A percentile compares a stretch with the other conserved stretches of the same genome.
Conservation (phyloP, 208 protist species). For the Crithidia thermophila region DNA sequence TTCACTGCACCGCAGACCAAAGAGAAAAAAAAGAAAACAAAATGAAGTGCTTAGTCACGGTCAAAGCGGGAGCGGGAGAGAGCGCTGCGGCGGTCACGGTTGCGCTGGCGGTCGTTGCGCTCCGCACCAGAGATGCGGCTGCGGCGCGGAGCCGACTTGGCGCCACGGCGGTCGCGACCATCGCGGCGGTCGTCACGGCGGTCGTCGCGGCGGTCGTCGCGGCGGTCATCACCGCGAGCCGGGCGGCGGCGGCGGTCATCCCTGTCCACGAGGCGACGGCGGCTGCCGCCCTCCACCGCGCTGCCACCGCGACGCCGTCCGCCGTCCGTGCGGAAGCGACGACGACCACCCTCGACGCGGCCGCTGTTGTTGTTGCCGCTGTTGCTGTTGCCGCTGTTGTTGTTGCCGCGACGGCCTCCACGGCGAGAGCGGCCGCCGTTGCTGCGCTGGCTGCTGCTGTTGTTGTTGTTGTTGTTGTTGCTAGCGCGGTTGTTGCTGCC, state of each 20-base stretch:
- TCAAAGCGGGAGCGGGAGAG: conserved; percentile 62
- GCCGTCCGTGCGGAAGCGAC: conserved; percentile 29
- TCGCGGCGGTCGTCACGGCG: conserved; percentile 30
- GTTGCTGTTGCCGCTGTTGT: conserved; percentile 7
- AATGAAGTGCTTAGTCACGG: conserved; percentile 42
- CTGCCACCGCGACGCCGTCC: conserved; percentile 20
- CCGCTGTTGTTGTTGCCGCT: conserved; percentile 4
- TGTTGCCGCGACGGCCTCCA: conserved; percentile 17
- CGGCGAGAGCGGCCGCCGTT: too few relatives aligned
- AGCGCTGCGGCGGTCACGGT: conserved; percentile 44
- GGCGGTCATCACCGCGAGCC: neutral
- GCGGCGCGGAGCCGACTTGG: conserved; percentile 50
- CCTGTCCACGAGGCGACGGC: conserved; percentile 22
- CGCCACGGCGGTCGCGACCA: conserved; percentile 41
- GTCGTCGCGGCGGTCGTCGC: conserved; percentile 9
- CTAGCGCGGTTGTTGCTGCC: conserved; percentile 12
- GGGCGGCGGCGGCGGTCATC: conserved; percentile 18
- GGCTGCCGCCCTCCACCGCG: conserved; percentile 14
- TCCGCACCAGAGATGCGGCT: conserved; percentile 44
- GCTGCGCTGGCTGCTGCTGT: conserved; percentile 11
- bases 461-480: conserved; percentile 14
- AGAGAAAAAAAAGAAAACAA: conserved; percentile 4
- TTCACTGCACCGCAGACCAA: neutral
- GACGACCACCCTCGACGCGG: conserved; percentile 14
- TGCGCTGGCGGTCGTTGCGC: conserved; percentile 70